Conservation (phyloP, 2,329 filamentous ascomycete genomes). For the Calonectria ilicicola region DNA sequence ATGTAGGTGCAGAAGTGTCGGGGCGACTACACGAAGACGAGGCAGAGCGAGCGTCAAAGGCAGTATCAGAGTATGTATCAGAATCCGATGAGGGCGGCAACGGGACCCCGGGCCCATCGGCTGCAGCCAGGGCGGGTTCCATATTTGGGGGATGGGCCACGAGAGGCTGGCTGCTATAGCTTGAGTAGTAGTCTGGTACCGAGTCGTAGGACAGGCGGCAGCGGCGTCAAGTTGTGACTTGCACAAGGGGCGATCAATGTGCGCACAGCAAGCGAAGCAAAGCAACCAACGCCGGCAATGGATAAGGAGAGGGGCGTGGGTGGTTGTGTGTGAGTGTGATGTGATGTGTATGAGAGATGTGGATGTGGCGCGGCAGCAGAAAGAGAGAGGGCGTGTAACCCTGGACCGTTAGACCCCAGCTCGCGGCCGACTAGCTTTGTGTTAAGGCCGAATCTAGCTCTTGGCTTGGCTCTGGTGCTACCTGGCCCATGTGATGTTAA, state of each 20-base stretch:
- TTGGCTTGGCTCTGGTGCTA: conserved; percentile 13
- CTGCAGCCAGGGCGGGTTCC: conserved; percentile 39
- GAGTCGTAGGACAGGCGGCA: conserved; percentile 8
- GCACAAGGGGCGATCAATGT: conserved; percentile 19
- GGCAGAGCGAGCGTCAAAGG: conserved; percentile 33
- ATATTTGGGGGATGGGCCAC: conserved; percentile 37
- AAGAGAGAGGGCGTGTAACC: conserved; percentile 17
- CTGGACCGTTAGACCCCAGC: conserved; percentile 11
- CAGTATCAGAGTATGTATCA: conserved; percentile 44
- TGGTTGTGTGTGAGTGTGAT: conserved; percentile 10
- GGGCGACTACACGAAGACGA: conserved; percentile 30
- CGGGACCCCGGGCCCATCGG: conserved; percentile 36
- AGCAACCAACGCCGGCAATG: background rate
- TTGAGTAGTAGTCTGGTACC: conserved; percentile 8
- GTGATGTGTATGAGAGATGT: background rate
- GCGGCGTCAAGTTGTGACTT: conserved; percentile 10
- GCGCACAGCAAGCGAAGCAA: conserved; percentile 1
- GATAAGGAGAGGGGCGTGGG: conserved; percentile 10
- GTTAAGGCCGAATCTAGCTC: conserved; percentile 34
- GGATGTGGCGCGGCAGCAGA: conserved; percentile 12
- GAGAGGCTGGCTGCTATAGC: conserved; percentile 13
- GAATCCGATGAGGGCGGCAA: conserved; percentile 34
- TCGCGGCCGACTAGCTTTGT: conserved; percentile 21
- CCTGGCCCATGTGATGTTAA: conserved; percentile 11
- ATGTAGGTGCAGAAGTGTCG: conserved; percentile 32